Evolutionary conservation across 306 rosid species (phyloP).

Genomic region (Ochetophila trinervis): DNA sequence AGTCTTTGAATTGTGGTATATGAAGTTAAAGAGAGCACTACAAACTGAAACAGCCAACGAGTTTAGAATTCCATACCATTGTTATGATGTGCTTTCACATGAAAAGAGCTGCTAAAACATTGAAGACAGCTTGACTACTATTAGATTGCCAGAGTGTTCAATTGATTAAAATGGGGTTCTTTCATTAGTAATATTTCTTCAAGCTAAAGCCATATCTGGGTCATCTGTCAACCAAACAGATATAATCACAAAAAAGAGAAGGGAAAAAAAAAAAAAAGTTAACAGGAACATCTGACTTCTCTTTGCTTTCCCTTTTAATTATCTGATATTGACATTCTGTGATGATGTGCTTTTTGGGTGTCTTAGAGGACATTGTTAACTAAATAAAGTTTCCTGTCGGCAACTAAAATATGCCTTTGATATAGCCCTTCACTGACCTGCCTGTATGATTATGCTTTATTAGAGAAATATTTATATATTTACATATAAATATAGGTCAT

Average conservation of each 20-base stretch:
- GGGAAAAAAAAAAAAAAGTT: no score
- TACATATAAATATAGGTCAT: background rate
- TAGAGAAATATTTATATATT: background rate
- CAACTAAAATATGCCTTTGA: slow-evolving; percentile 26
- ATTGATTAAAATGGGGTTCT: slow-evolving; percentile 25
- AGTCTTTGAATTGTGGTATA: slow-evolving; percentile 22
- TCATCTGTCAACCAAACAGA: slow-evolving; percentile 40
- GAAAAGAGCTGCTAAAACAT: slow-evolving; percentile 35
- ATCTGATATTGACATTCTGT: background rate
- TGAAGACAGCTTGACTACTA: slow-evolving; percentile 35
- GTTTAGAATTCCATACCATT: slow-evolving; percentile 52
- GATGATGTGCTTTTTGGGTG: slow-evolving; percentile 8
- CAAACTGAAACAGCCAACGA: slow-evolving; percentile 14
- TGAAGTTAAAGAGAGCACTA: background rate
- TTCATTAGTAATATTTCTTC: slow-evolving; percentile 34
- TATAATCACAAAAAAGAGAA: no score
- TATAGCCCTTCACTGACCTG: slow-evolving; percentile 35
- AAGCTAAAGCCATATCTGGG: slow-evolving; percentile 40
- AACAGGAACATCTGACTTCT: background rate
- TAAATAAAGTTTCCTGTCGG: slow-evolving; percentile 38
- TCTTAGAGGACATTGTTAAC: slow-evolving; percentile 31
- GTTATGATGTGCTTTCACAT: slow-evolving; percentile 48
- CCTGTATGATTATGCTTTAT: slow-evolving; percentile 36
- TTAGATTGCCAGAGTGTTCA: slow-evolving; percentile 53
- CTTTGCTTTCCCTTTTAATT: background rate